A percentile compares a stretch with the other conserved stretches of the same genome.
phyloP scores from a whole-genome alignment of 345 rosid genomes.

The Citropsis articulata region DNA sequence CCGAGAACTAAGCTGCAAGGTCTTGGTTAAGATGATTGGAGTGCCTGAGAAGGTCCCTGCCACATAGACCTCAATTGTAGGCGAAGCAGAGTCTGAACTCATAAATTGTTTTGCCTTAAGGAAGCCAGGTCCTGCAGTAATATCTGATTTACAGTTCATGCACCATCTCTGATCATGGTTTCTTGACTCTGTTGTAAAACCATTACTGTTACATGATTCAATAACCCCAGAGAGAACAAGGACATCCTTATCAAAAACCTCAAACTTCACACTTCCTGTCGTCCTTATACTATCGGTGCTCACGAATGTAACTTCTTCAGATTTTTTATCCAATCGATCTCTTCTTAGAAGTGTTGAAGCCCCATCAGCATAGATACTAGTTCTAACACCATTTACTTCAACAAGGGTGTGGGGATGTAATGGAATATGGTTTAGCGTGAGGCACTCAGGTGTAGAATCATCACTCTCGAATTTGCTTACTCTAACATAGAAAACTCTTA shows the following conservation, averaged over 20 bases:
- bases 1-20: slow-evolving; percentile 53
- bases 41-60: slow-evolving; percentile 74
- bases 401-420: slow-evolving; percentile 61
- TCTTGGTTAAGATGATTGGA: slow-evolving; percentile 79
- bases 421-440: slow-evolving; percentile 70
- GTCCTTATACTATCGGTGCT: slow-evolving; percentile 77
- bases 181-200: slow-evolving; percentile 40
- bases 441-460: slow-evolving; percentile 60
- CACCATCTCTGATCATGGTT: slow-evolving; percentile 48
- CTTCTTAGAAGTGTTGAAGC: slow-evolving; percentile 63
- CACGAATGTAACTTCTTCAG: slow-evolving; percentile 73
- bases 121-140: slow-evolving; percentile 45
- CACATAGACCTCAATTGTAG: slow-evolving; percentile 78
- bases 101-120: slow-evolving; percentile 47
- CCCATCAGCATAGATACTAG: slow-evolving; percentile 55
- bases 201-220: slow-evolving; percentile 47
- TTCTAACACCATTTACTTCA: slow-evolving; percentile 73
- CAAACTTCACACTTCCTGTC: slow-evolving; percentile 71
- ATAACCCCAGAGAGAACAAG: slow-evolving; percentile 67
- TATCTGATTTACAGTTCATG: slow-evolving; percentile 64
- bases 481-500: slow-evolving; percentile 88
- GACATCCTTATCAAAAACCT: slow-evolving; percentile 56
- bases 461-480: slow-evolving; percentile 58
- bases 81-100: slow-evolving; percentile 44
- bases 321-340: slow-evolving; percentile 74